Base-by-base conservation (phyloP, 2,329 filamentous ascomycete genomes). In the Alternaria sp. region DNA sequence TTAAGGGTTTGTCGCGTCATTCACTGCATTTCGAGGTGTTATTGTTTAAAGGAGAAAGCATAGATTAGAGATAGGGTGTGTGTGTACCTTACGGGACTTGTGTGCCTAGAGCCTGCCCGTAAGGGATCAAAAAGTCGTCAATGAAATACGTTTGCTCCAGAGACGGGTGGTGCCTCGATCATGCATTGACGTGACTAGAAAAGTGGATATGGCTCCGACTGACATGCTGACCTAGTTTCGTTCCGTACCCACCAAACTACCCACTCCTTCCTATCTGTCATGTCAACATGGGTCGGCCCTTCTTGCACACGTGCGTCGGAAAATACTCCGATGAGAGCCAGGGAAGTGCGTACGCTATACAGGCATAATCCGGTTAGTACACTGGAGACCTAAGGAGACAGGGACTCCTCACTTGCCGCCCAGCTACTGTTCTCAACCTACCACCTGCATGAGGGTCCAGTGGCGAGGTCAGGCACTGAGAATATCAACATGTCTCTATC, bases 1-100 rank as follows among this genome's bases (percentile, higher is more conserved):
- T 36, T 8, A 38, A 20, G 30, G 34, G 39, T 48, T 44, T 41
- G 28, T 32, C 44, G 46, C 46, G 46, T 49, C 46, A 49, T 49
- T 49, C 46, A 36, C 46, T 49, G 46, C 46, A 49, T 49, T 49
- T 49, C 46, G 36, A 49, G 46, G 46, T 49, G 46, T 49, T 49
- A 38, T 38, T n/a, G 16, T 49, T 49, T 11, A 34, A 36, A 20
- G 46, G 46, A 38, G 46, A 49, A 49, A 38, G 46, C 32, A 49
- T 49, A 38, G 46, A 49, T 36, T 49, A 49, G 46, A 49, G 34
- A 36, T 24, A 14, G 34, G 46, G 32, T 41, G 30, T 36, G 22
- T 24, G 32, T 49, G 16, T 42, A 42, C 39, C 39, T 42, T 42
- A 24, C 39, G 39, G 20, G 39, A 42, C 39, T 42, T 42, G 39